Percentiles rank a stretch among this genome's conserved stretches.
Evolutionary conservation across 352 stramenopile species (phyloP).

Genomic region (Albugo candida): DNA sequence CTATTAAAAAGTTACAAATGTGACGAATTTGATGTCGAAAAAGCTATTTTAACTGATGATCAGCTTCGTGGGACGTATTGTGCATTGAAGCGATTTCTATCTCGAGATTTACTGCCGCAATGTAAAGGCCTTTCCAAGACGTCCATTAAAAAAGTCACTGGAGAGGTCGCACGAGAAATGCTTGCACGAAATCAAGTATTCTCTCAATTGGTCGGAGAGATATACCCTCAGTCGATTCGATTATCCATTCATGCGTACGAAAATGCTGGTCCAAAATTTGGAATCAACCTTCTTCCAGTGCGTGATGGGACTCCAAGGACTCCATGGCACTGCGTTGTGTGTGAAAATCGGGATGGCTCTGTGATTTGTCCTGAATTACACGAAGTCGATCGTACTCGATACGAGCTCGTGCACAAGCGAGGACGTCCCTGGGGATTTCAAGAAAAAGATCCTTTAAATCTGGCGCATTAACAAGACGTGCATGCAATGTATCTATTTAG

Average conservation of each 20-base stretch:
- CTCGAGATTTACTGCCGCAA: background rate
- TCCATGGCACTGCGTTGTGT: conserved; percentile 7
- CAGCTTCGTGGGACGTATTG: background rate
- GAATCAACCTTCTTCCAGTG: conserved; percentile 3
- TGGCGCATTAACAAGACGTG: background rate
- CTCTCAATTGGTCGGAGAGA: conserved; percentile 1
- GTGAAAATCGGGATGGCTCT: conserved; percentile 3
- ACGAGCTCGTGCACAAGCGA: conserved; percentile 5
- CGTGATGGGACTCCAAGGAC: background rate
- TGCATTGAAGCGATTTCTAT: conserved; percentile 2
- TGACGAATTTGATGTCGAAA: conserved; percentile 1
- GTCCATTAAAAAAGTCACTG: background rate
- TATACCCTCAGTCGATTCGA: conserved; percentile 1
- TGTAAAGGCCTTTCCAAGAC: conserved; percentile 1
- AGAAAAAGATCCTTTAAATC: background rate
- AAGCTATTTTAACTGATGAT: background rate
- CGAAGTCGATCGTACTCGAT: conserved; percentile 3
- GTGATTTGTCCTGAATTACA: conserved; percentile 1
- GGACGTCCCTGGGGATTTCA: conserved; percentile 4
- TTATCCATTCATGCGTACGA: conserved; percentile 9
- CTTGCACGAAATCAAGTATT: conserved; percentile 5
- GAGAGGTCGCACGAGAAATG: conserved; percentile 2
- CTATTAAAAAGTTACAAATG: conserved; percentile 1
- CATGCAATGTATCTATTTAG: background rate
- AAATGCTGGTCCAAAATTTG: conserved; percentile 9